Base-by-base conservation (phyloP, 1,139 yeast genomes). In the Kodamaea suecica region DNA sequence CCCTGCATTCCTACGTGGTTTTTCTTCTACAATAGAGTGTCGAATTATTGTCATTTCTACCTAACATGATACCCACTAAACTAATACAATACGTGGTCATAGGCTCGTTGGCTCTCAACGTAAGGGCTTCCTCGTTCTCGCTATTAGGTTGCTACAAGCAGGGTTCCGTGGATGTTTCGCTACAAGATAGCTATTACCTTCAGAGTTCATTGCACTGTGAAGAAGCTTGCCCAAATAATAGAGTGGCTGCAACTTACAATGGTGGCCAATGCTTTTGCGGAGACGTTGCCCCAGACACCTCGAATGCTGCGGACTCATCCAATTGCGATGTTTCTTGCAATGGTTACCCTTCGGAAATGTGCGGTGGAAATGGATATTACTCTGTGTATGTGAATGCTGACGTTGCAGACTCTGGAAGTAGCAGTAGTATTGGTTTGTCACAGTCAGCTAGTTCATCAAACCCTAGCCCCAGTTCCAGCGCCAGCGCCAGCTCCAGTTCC, bases 241-340 rank as follows among this genome's bases (percentile, higher is more conserved):
- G 61, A 20, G 67, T 80, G 15, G 78, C 76, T 7, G 88, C 84
- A 1, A 55, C 79, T 25, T 53, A 66, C 7, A 51, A 65, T 37
- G 86, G 87, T 2, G 55, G 66, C 19, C 53, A 64, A 15, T 82
- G 90, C 50, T 80, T 71, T 50, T 82, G 90, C 57, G 87, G 85
- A 21, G 57, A 68, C 42, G 43, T 62, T 0, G 55, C 57, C 13
- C 77, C 80, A 10, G 44, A 49, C 13, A 31, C 57, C 10, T 47
- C 55, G 10, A 58, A 57, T 27, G 51, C 59, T 36, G 66, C 60
- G 2, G 55, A 44, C 39, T 47, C 43, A 23, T 53, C 65, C 21
- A 57, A 68, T 32, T 83, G 92, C 61, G 48, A 67, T 35, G 49
- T 53, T 3, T 38, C 54, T 2, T 83, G 92, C 57, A 54, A 58